phyloP scores from a whole-genome alignment of 768 basidiomycete species.

The Ramaria sp. region DNA sequence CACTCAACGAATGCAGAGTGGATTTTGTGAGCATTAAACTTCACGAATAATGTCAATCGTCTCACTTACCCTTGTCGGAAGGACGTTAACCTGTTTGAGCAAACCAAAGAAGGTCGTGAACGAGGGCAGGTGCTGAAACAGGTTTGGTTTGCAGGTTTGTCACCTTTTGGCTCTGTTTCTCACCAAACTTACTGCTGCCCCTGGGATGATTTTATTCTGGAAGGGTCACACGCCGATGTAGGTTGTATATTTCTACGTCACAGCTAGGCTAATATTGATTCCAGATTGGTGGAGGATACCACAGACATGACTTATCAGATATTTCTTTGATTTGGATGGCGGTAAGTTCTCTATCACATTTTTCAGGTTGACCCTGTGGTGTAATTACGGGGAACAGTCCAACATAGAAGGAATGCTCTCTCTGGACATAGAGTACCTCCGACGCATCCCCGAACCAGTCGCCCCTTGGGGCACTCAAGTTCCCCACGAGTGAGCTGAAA shows the following conservation, averaged over 20 bases:
- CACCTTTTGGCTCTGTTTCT: not conserved
- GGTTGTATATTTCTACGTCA: not conserved
- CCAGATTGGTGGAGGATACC: slow-evolving; percentile 63
- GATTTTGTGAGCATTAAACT: slow-evolving; percentile 45
- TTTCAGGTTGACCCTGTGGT: not conserved
- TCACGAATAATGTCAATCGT: too few relatives aligned
- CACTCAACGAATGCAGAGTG: slow-evolving; percentile 50
- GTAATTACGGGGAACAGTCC: slow-evolving; percentile 26
- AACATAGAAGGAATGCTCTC: slow-evolving; percentile 45
- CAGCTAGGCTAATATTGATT: not conserved
- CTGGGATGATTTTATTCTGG: not conserved
- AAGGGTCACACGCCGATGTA: slow-evolving; percentile 23
- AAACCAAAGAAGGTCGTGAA: slow-evolving; percentile 36
- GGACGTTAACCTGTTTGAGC: slow-evolving; percentile 43
- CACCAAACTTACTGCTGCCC: not conserved
- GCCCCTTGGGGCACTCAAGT: slow-evolving; percentile 49
- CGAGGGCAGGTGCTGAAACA: slow-evolving; percentile 55
- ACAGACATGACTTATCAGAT: slow-evolving; percentile 57
- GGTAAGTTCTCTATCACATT: slow-evolving; percentile 21
- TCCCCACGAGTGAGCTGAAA: slow-evolving; percentile 46
- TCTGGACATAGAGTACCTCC: slow-evolving; percentile 43
- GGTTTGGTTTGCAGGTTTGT: slow-evolving; percentile 63
- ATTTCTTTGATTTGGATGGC: slow-evolving; percentile 55
- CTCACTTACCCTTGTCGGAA: not conserved
- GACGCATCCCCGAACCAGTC: slow-evolving; percentile 34